These are phyloP conservation scores for Citropsis articulata DNA, from an alignment of 345 rosid species.

Conservation along the genomic window DNA sequence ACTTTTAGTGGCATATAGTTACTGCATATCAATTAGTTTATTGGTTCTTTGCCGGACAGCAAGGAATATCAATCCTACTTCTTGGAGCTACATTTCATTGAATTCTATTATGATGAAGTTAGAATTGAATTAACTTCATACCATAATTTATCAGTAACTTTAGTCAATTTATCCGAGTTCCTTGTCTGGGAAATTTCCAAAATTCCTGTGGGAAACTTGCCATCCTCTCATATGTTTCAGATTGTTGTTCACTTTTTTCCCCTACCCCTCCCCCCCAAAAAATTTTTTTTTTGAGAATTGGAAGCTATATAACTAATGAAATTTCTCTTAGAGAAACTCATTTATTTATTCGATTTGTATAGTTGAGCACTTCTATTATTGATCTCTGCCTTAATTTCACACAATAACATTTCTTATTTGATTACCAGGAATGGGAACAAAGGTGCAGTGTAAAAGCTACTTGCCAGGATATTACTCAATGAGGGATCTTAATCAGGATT, in stretches of 20 bases:
- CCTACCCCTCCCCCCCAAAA: background rate
- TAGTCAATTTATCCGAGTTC: background rate
- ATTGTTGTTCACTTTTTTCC: background rate
- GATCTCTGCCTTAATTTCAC: background rate
- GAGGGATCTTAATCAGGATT: conserved; percentile 75
- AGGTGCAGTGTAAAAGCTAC: conserved; percentile 68
- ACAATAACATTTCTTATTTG: conserved; percentile 13
- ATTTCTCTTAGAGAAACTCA: background rate
- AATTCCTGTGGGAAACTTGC: background rate
- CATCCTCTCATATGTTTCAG: background rate
- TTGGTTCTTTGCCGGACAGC: background rate
- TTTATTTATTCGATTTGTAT: background rate
- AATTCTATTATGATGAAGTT: background rate
- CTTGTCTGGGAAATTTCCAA: background rate
- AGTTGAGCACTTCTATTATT: background rate
- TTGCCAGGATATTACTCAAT: conserved; percentile 54
- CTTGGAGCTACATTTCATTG: background rate
- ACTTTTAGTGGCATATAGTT: background rate
- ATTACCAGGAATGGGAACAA: conserved; percentile 70
- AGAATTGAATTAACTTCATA: background rate
- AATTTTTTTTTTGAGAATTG: background rate
- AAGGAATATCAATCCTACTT: background rate
- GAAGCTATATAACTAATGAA: background rate
- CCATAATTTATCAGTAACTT: background rate
- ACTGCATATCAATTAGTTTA: background rate